Evolutionary conservation across 148 eudicot species (phyloP).

Genomic region (Rhododendron griersonianum): DNA sequence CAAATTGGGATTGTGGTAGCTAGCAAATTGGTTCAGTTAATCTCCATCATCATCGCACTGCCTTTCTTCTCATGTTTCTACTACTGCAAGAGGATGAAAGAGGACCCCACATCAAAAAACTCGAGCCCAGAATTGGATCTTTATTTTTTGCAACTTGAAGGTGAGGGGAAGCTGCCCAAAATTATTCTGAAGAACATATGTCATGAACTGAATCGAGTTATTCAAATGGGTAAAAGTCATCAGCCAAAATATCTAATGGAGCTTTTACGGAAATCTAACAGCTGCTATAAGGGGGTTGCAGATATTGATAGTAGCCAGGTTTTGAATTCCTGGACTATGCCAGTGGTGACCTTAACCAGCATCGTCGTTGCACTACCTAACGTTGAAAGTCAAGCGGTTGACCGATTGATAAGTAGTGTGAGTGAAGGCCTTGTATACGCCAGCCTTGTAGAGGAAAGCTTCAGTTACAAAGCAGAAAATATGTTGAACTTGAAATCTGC

Average conservation of each 20-base stretch:
- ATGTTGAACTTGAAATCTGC: no score
- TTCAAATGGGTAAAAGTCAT: not conserved
- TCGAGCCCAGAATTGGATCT: not conserved
- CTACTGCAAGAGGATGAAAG: not conserved
- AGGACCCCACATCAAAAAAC: not conserved
- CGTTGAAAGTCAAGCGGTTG: not conserved
- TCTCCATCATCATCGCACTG: not conserved
- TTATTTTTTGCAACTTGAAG: conserved; percentile 5
- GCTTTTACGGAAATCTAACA: not conserved
- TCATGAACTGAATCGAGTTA: not conserved
- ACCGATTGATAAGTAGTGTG: not conserved
- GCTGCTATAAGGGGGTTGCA: not conserved
- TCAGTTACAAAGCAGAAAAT: no score
- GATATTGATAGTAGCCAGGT: not conserved
- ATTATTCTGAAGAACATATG: not conserved
- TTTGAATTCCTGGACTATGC: not conserved
- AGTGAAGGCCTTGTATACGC: not conserved
- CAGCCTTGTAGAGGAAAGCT: no score
- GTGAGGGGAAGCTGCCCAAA: not conserved
- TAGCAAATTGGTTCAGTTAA: conserved; percentile 12
- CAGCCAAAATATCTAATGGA: not conserved
- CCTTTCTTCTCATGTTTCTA: not conserved
- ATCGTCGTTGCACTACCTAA: conserved; percentile 1
- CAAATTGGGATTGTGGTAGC: not conserved
- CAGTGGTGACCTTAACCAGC: not conserved